A percentile compares a stretch with the other conserved stretches of the same genome.
Conservation (phyloP, 1,284 basidiomycete species). For the Ganoderma lucidum region DNA sequence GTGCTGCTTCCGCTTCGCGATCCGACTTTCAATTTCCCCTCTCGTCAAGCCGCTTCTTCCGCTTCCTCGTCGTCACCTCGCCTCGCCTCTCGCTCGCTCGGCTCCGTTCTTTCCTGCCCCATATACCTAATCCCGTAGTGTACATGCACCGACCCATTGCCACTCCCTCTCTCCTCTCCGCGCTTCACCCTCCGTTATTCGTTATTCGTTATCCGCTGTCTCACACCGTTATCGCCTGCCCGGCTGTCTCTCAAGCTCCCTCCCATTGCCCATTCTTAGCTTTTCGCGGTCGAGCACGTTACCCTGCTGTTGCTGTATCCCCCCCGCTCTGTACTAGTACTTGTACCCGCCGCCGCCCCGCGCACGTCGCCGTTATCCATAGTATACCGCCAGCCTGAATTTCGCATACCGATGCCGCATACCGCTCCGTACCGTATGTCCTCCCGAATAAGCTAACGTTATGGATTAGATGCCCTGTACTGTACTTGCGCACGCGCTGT, state of each 20-base stretch:
- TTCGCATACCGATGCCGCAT: neutral
- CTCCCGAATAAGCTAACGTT: conserved; percentile 12
- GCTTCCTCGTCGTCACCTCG: neutral
- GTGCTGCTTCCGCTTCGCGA: conserved; percentile 7
- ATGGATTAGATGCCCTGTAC: conserved; percentile 6
- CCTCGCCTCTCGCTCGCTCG: neutral
- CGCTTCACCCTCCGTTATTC: neutral
- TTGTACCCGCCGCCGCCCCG: neutral
- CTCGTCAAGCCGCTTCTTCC: neutral
- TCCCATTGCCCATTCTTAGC: conserved; percentile 1
- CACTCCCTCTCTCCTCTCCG: neutral
- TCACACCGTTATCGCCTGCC: conserved; percentile 1
- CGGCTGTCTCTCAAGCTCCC: neutral
- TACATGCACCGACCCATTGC: neutral
- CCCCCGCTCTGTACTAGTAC: neutral
- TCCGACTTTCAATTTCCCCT: conserved; percentile 1
- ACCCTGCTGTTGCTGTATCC: conserved; percentile 11
- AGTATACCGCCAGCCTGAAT: conserved; percentile 1
- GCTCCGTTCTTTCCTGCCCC: neutral
- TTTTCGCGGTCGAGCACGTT: conserved; percentile 13
- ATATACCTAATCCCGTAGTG: neutral
- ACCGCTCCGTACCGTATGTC: conserved; percentile 9
- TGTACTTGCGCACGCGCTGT: neutral
- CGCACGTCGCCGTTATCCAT: neutral
- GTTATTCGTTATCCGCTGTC: neutral